Evolutionary conservation across 441 rosid species (phyloP).

Genomic region (Jatropha multifida): DNA sequence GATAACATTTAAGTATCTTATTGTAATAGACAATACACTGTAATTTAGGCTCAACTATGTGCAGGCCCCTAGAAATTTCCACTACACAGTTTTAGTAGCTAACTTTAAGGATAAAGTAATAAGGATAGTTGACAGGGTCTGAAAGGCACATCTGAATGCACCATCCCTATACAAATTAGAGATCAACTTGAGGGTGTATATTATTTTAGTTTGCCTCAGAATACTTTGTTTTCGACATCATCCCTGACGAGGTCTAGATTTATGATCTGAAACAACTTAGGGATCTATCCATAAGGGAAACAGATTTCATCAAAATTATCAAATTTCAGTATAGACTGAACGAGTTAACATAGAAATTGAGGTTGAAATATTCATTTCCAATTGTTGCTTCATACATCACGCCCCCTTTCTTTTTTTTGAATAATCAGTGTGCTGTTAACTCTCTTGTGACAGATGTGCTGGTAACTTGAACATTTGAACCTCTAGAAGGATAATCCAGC

Average conservation of each 20-base stretch:
- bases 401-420: too few species aligned
- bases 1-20: too few species aligned
- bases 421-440: background rate
- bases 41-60: background rate
- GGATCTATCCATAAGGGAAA: background rate
- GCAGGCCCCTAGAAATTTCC: background rate
- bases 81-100: background rate
- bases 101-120: background rate
- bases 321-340: background rate
- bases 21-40: too few species aligned
- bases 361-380: background rate
- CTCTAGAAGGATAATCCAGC: background rate
- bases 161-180: background rate
- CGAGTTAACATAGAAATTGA: background rate
- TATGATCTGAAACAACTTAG: background rate
- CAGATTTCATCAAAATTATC: background rate
- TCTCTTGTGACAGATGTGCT: background rate
- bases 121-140: background rate
- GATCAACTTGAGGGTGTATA: background rate
- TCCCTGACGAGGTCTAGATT: background rate
- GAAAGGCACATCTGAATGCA: background rate
- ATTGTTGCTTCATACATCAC: too few species aligned
- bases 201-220: background rate
- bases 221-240: background rate
- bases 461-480: background rate